phyloP scores from a whole-genome alignment of 2,329 filamentous ascomycete genomes.

The Exophiala mesophila region DNA sequence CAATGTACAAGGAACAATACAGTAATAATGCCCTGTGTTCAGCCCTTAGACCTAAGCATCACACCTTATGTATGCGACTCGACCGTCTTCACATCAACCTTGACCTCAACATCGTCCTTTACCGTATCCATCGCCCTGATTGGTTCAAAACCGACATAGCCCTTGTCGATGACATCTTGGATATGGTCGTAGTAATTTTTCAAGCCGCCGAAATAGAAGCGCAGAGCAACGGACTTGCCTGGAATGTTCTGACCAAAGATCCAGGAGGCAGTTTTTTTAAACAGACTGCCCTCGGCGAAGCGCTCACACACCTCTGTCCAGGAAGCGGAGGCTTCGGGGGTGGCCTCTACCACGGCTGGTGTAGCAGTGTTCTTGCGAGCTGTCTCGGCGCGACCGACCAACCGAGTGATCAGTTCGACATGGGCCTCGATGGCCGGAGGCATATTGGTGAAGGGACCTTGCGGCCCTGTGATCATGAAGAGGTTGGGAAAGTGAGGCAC shows the following conservation, averaged over 20 bases:
- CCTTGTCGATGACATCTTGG: neutral
- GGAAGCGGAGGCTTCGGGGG: conserved; percentile 38
- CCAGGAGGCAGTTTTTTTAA: conserved; percentile 38
- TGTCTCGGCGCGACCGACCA: conserved; percentile 44
- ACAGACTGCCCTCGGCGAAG: conserved; percentile 33
- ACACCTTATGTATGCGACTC: too few relatives aligned
- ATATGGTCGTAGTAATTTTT: conserved; percentile 5
- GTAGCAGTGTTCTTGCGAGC: conserved; percentile 28
- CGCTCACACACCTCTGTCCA: conserved; percentile 39
- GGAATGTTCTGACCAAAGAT: conserved; percentile 52
- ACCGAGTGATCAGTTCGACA: conserved; percentile 43
- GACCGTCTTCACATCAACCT: too few relatives aligned
- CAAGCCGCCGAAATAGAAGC: conserved; percentile 20
- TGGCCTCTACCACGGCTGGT: conserved; percentile 46
- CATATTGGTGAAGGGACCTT: conserved; percentile 37
- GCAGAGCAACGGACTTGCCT: conserved; percentile 37
- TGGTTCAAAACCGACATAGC: conserved; percentile 4
- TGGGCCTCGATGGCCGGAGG: conserved; percentile 35
- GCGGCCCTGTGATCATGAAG: conserved; percentile 37
- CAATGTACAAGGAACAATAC: too few relatives aligned
- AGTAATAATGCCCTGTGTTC: too few relatives aligned
- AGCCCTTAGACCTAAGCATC: too few relatives aligned
- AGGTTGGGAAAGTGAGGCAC: conserved; percentile 41
- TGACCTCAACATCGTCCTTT: too few relatives aligned
- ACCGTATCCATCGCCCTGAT: too few relatives aligned